phyloP scores from a whole-genome alignment of 305 asterid genomes.

The Fraxinus latifolia region DNA sequence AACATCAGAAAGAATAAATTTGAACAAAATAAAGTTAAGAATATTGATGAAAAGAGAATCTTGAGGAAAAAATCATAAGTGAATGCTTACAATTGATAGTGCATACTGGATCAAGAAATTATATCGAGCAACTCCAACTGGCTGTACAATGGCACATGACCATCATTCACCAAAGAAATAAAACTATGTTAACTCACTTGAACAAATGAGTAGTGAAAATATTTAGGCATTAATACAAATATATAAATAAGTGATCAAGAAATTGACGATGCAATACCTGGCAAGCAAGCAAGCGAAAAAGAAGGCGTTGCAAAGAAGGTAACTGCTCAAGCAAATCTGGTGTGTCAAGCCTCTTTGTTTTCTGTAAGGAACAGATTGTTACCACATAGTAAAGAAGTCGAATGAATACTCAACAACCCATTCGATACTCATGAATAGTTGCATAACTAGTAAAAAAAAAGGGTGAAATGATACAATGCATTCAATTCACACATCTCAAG shows the following conservation, averaged over 20 bases:
- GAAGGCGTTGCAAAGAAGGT: conserved; percentile 70
- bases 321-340: conserved; percentile 60
- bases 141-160: conserved; percentile 47
- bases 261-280: conserved; percentile 42
- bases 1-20: conserved; percentile 19
- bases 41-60: background rate
- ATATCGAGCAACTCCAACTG: conserved; percentile 54
- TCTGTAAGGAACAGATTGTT: conserved; percentile 36
- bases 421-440: conserved; percentile 2
- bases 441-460: background rate
- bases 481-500: conserved; percentile 5
- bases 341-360: conserved; percentile 54
- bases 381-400: conserved; percentile 16
- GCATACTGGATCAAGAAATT: conserved; percentile 68
- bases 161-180: conserved; percentile 11
- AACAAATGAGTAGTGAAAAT: background rate
- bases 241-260: background rate
- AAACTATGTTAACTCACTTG: background rate
- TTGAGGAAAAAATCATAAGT: background rate
- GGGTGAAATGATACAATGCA: background rate
- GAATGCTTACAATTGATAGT: conserved; percentile 61
- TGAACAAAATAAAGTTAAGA: conserved; percentile 11
- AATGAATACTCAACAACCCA: conserved; percentile 1
- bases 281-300: conserved; percentile 70
- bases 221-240: background rate